phyloP scores from a whole-genome alignment of 73 alveolate species.

The Blepharisma stoltei region DNA sequence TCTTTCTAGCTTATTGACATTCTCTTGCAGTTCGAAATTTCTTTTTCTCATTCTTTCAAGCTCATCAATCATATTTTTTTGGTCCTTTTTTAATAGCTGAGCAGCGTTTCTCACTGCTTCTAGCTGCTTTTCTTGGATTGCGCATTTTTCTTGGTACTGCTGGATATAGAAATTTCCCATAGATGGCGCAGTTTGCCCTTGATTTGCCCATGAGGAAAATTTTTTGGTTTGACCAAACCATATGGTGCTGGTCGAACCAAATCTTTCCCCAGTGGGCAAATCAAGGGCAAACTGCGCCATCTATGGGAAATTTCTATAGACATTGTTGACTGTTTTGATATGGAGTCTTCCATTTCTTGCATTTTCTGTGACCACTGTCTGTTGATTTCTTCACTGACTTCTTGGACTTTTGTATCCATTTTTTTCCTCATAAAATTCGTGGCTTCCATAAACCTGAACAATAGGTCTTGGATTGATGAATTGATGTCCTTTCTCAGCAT shows the following conservation, averaged over 20 bases:
- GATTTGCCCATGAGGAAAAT: too few relatives aligned
- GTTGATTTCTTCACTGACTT: not conserved
- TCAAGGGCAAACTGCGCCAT: too few relatives aligned
- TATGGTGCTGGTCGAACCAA: too few relatives aligned
- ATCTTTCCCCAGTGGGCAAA: too few relatives aligned
- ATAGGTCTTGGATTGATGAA: constrained; percentile 20
- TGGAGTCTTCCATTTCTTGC: not conserved
- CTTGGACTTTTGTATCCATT: not conserved
- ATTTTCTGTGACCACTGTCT: constrained; percentile 7
- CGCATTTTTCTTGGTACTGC: constrained; percentile 6
- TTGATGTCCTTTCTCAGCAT: not conserved
- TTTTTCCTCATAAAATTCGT: constrained; percentile 12
- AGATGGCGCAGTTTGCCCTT: too few relatives aligned
- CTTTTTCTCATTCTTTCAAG: constrained; percentile 3
- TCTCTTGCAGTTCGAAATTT: not conserved
- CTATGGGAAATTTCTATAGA: too few relatives aligned
- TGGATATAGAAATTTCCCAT: too few relatives aligned
- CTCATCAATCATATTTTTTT: not conserved
- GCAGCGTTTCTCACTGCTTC: not conserved
- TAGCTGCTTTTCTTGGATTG: not conserved
- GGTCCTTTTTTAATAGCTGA: constrained; percentile 13
- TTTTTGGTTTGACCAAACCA: too few relatives aligned
- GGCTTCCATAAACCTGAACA: not conserved
- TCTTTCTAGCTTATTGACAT: not conserved
- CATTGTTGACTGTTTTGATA: not conserved